phyloP scores from a whole-genome alignment of 2,329 filamentous ascomycete species.

The Cercospora zeina region DNA sequence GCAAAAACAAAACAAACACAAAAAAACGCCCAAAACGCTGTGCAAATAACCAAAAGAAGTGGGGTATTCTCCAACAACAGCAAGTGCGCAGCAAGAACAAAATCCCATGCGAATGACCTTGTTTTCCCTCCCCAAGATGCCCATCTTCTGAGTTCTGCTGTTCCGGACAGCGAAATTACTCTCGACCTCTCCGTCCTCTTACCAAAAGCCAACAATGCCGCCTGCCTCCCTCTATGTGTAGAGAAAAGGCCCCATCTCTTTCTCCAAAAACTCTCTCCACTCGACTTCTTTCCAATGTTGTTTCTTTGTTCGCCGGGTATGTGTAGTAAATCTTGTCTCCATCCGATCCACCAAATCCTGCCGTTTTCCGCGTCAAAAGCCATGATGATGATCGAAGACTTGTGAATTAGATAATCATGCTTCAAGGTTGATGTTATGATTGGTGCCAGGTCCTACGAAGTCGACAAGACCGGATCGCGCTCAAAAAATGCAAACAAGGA shows the following conservation, averaged over 20 bases:
- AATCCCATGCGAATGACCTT: slow-evolving; percentile 9
- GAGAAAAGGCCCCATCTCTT: not conserved
- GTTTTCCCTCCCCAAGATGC: not conserved
- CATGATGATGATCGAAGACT: not conserved
- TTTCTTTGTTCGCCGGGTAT: not conserved
- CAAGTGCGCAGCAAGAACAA: not conserved
- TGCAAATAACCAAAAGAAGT: not conserved
- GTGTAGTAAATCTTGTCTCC: too few relatives aligned
- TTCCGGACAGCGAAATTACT: not conserved
- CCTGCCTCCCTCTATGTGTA: not conserved
- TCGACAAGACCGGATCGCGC: not conserved
- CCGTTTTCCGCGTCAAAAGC: slow-evolving; percentile 11
- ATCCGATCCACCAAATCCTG: not conserved
- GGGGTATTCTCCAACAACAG: slow-evolving; percentile 9
- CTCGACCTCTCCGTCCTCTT: not conserved
- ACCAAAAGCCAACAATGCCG: slow-evolving; percentile 1
- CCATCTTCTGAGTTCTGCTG: not conserved
- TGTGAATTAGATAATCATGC: slow-evolving; percentile 5
- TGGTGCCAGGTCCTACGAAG: too few relatives aligned
- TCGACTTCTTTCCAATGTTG: not conserved
- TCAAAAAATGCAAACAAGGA: not conserved
- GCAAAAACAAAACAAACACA: not conserved
- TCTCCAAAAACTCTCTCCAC: not conserved
- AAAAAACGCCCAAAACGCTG: slow-evolving; percentile 12
- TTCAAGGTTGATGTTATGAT: too few relatives aligned